Evolutionary conservation across 805 yeast genomes (phyloP).

Genomic region (Nakazawaea laoshanensis): DNA sequence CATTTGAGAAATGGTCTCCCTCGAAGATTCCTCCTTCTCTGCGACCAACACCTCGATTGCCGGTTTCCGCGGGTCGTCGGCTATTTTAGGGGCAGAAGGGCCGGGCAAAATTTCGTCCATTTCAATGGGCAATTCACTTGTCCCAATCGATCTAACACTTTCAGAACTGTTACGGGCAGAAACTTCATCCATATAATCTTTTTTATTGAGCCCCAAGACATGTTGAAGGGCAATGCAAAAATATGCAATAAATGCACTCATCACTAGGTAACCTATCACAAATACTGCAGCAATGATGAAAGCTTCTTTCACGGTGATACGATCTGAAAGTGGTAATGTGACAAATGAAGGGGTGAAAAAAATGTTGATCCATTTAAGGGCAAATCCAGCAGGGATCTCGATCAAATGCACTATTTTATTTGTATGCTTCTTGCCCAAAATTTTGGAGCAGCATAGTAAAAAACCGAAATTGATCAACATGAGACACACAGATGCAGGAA

Average conservation of each 20-base stretch:
- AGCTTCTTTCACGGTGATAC: constrained; percentile 59
- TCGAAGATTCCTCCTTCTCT: constrained; percentile 11
- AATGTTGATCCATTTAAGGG: constrained; percentile 69
- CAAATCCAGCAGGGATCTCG: constrained; percentile 60
- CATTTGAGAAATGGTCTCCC: constrained; percentile 15
- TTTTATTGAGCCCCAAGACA: constrained; percentile 13
- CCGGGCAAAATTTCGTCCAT: constrained; percentile 7
- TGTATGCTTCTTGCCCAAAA: constrained; percentile 27
- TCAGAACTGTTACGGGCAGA: background rate
- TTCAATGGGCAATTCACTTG: constrained; percentile 5
- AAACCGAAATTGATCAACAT: constrained; percentile 51
- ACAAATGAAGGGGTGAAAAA: constrained; percentile 76
- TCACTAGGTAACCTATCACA: constrained; percentile 51
- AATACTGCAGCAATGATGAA: constrained; percentile 69
- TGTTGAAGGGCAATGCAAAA: constrained; percentile 34
- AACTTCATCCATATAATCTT: constrained; percentile 11
- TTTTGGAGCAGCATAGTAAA: constrained; percentile 28
- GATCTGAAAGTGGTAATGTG: constrained; percentile 58
- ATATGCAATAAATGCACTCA: constrained; percentile 41
- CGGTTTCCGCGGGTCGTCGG: background rate
- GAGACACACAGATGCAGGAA: constrained; percentile 67
- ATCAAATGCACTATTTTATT: constrained; percentile 22
- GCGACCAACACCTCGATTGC: constrained; percentile 1
- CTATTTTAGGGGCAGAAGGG: background rate
- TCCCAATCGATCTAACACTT: background rate